Evolutionary conservation across 176 grass and related monocot species (phyloP).

Genomic region (Ampelocalamus luodianensis): DNA sequence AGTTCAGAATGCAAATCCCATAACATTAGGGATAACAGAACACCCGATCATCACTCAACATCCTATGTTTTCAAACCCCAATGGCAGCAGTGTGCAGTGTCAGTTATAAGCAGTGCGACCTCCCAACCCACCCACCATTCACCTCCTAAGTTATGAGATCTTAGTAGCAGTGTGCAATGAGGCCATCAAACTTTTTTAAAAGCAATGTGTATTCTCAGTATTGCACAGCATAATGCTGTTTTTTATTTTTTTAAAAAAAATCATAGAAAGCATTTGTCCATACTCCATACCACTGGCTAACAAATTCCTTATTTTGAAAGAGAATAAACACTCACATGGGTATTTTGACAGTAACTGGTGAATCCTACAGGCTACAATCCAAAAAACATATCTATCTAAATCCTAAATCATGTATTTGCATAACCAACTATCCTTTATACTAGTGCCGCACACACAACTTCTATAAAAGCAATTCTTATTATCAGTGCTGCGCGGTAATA

Average conservation of each 20-base stretch:
- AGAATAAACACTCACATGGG: neutral
- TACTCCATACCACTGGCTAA: neutral
- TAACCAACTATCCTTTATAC: neutral
- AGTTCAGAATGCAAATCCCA: neutral
- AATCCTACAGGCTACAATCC: neutral
- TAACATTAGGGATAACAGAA: slow-evolving; percentile 7
- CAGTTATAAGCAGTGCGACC: neutral
- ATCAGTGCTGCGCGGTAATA: neutral
- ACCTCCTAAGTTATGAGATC: neutral
- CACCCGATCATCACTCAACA: neutral
- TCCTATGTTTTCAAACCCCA: neutral
- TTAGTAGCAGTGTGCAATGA: neutral
- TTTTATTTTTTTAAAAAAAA: neutral
- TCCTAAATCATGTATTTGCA: neutral
- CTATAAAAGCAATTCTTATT: neutral
- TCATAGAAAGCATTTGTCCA: neutral
- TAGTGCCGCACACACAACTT: neutral
- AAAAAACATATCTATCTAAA: neutral
- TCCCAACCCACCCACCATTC: neutral
- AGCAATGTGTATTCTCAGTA: neutral
- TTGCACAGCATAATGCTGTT: neutral
- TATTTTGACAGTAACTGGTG: neutral
- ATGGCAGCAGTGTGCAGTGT: neutral
- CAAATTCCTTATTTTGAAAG: neutral
- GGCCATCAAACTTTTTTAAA: neutral